Evolutionary conservation across 129 eudicot genomes (phyloP).

Genomic region (Arctium lappa): DNA sequence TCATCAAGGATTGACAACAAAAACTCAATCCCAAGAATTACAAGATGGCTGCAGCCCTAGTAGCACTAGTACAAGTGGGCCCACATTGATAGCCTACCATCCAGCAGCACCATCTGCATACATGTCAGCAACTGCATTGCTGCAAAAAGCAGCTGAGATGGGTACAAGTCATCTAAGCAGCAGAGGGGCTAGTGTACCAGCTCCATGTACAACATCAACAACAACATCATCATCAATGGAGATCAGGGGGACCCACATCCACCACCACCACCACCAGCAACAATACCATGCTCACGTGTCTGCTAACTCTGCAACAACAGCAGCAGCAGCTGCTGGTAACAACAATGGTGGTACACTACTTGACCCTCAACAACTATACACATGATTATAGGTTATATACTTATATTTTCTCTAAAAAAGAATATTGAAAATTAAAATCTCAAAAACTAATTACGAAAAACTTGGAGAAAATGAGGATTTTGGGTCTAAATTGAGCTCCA

Average conservation of each 20-base stretch:
- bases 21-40: conserved; percentile 42
- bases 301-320: conserved; percentile 24
- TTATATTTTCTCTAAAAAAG: too few species aligned
- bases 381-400: too few species aligned
- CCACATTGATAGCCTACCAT: conserved; percentile 50
- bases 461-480: too few species aligned
- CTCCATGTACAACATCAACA: conserved; percentile 22
- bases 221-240: neutral
- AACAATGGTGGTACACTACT: conserved; percentile 32
- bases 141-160: conserved; percentile 97
- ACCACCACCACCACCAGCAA: conserved; percentile 23
- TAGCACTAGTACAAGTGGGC: conserved; percentile 35
- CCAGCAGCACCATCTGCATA: conserved; percentile 53
- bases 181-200: conserved; percentile 21
- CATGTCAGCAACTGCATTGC: conserved; percentile 98
- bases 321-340: conserved; percentile 4
- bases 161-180: conserved; percentile 68
- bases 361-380: conserved; percentile 17
- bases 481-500: too few species aligned
- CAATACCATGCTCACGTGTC: conserved; percentile 68
- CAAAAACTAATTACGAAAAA: too few species aligned
- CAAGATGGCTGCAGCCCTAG: conserved; percentile 31
- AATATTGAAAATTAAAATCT: too few species aligned
- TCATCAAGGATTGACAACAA: neutral
- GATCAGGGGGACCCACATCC: neutral